A percentile compares a stretch with the other conserved stretches of the same genome.
Evolutionary conservation across 345 rosid species (phyloP).

Genomic region (Stellera chamaejasme): DNA sequence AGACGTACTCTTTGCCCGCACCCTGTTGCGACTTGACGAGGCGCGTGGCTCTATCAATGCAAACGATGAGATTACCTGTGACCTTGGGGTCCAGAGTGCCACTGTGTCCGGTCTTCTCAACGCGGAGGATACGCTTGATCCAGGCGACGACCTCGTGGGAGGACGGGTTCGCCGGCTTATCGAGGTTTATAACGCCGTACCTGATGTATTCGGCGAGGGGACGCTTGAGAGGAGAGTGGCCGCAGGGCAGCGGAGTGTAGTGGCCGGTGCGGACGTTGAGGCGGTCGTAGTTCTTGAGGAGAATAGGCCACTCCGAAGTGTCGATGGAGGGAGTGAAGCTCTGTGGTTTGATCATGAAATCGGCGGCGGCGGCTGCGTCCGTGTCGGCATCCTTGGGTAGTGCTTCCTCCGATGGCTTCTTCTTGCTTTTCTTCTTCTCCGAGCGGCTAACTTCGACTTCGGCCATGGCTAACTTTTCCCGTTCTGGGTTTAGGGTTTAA

Average conservation of each 20-base stretch:
- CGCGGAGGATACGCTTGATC: constrained; percentile 86
- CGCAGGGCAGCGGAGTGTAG: constrained; percentile 86
- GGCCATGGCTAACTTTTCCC: constrained; percentile 29
- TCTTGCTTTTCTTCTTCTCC: constrained; percentile 58
- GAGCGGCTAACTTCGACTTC: constrained; percentile 54
- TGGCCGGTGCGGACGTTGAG: constrained; percentile 96
- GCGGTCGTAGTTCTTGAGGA: constrained; percentile 81
- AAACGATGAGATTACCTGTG: constrained; percentile 87
- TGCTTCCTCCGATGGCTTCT: constrained; percentile 15
- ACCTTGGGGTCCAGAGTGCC: constrained; percentile 97
- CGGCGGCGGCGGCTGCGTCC: constrained; percentile 17
- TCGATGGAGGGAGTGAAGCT: constrained; percentile 67
- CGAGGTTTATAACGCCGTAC: constrained; percentile 84
- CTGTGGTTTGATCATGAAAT: constrained; percentile 83
- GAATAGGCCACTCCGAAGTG: constrained; percentile 90
- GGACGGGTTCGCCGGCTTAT: constrained; percentile 93
- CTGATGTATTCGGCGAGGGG: constrained; percentile 74
- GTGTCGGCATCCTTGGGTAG: constrained; percentile 11
- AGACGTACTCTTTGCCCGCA: constrained; percentile 94
- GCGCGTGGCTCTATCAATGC: constrained; percentile 87
- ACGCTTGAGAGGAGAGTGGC: constrained; percentile 85
- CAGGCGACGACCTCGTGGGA: constrained; percentile 98
- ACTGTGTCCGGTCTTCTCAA: constrained; percentile 93
- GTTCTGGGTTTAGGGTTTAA: constrained; percentile 10
- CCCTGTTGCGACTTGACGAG: constrained; percentile 98